phyloP scores from a whole-genome alignment of 176 grass and related monocot genomes.

The Avena sativa region DNA sequence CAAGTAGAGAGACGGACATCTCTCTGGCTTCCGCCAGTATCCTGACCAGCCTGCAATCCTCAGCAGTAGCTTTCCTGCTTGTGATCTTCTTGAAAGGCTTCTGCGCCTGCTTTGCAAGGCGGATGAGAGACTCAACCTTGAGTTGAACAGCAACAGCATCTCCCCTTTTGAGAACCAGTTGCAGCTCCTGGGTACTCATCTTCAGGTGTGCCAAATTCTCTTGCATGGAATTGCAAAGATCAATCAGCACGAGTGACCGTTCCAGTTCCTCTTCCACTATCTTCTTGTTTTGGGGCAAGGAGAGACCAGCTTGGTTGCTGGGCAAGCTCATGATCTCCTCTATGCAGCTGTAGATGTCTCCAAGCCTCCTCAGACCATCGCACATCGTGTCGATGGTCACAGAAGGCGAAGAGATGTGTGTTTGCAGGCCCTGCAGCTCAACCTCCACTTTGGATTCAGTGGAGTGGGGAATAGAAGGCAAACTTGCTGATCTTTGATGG shows the following conservation, averaged over 20 bases:
- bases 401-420: slow-evolving; percentile 13
- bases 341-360: slow-evolving; percentile 33
- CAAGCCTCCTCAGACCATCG: slow-evolving; percentile 29
- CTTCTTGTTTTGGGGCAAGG: slow-evolving; percentile 19
- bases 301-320: slow-evolving; percentile 48
- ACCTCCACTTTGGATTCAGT: slow-evolving; percentile 39
- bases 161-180: slow-evolving; percentile 42
- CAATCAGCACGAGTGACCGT: slow-evolving; percentile 47
- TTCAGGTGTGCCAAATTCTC: slow-evolving; percentile 42
- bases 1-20: slow-evolving; percentile 38
- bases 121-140: slow-evolving; percentile 37
- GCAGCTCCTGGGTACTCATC: slow-evolving; percentile 34
- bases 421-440: slow-evolving; percentile 40
- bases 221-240: slow-evolving; percentile 43
- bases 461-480: slow-evolving; percentile 40
- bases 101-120: slow-evolving; percentile 26
- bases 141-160: slow-evolving; percentile 9
- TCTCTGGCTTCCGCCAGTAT: slow-evolving; percentile 45
- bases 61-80: slow-evolving; percentile 9
- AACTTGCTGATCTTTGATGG: slow-evolving; percentile 57
- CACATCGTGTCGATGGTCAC: neutral
- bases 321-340: slow-evolving; percentile 49
- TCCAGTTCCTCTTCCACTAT: slow-evolving; percentile 51
- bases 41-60: slow-evolving; percentile 13
- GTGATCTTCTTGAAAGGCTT: slow-evolving; percentile 51